A percentile compares a stretch with the other conserved stretches of the same genome.
These are phyloP conservation scores for Aspergillus ochraceus DNA, from an alignment of 2,329 filamentous ascomycete genomes.

Conservation along the genomic window DNA sequence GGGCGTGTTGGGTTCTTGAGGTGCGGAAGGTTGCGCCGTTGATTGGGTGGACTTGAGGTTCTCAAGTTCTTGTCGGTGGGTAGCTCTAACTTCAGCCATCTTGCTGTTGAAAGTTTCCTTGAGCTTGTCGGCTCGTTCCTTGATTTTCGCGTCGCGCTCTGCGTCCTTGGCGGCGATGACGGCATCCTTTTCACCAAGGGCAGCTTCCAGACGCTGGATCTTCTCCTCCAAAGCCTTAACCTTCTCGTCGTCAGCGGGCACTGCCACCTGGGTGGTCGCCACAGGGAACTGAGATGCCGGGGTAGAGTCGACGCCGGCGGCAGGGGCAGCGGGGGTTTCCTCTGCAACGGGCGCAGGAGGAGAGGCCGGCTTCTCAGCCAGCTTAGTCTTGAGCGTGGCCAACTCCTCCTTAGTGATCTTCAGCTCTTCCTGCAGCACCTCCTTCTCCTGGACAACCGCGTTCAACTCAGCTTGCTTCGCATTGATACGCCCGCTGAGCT, in stretches of 20 bases:
- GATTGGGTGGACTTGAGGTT: constrained; percentile 48
- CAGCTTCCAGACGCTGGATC: constrained; percentile 54
- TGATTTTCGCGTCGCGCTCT: constrained; percentile 51
- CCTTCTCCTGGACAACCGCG: constrained; percentile 60
- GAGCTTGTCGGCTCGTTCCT: constrained; percentile 55
- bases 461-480: constrained; percentile 53
- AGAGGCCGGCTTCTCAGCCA: constrained; percentile 46
- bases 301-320: constrained; percentile 43
- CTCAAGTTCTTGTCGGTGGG: constrained; percentile 52
- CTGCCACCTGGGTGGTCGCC: constrained; percentile 23
- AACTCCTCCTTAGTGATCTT: constrained; percentile 62
- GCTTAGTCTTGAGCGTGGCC: constrained; percentile 49
- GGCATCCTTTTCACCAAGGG: constrained; percentile 51
- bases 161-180: constrained; percentile 48
- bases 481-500: constrained; percentile 65
- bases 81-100: constrained; percentile 56
- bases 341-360: constrained; percentile 39
- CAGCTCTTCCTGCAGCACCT: constrained; percentile 67
- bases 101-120: constrained; percentile 71
- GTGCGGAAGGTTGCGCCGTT: constrained; percentile 39
- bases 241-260: constrained; percentile 52
- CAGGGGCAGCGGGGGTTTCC: constrained; percentile 53
- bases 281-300: constrained; percentile 34
- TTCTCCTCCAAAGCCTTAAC: constrained; percentile 63
- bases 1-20: constrained; percentile 23